A percentile compares a stretch with the other conserved stretches of the same genome.
These are phyloP conservation scores for Persicaria tinctoria DNA, from an alignment of 148 eudicot species.

Conservation along the genomic window DNA sequence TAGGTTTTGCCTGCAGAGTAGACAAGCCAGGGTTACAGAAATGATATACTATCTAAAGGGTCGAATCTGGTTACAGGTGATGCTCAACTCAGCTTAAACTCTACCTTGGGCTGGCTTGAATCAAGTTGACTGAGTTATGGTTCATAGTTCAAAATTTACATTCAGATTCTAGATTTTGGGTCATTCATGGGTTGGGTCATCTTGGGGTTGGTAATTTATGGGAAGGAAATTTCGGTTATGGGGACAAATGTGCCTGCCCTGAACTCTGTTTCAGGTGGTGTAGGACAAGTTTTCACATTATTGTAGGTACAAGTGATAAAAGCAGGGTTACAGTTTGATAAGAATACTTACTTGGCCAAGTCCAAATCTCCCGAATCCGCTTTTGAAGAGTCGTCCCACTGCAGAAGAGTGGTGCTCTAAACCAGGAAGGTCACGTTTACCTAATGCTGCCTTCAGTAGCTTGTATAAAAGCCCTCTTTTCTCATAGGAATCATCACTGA, in stretches of 20 bases:
- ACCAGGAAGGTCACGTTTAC: constrained; percentile 69
- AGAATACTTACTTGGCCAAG: constrained; percentile 70
- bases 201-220: not conserved
- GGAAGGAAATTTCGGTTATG: not conserved
- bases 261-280: not conserved
- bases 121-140: not conserved
- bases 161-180: no score
- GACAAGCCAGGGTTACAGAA: constrained; percentile 13
- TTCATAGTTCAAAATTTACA: not conserved
- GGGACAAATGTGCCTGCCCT: not conserved
- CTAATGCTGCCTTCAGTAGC: constrained; percentile 50
- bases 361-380: constrained; percentile 95
- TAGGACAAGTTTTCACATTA: not conserved
- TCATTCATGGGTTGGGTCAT: not conserved
- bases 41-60: not conserved
- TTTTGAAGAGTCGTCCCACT: constrained; percentile 88
- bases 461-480: constrained; percentile 69
- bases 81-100: not conserved
- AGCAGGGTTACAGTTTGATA: not conserved
- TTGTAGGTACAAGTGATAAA: not conserved
- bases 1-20: constrained; percentile 76
- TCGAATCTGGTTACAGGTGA: not conserved
- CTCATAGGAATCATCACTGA: constrained; percentile 48
- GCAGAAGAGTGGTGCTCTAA: constrained; percentile 94
- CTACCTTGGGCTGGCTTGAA: not conserved